These are phyloP conservation scores for Fusarium redolens DNA, from an alignment of 2,329 filamentous ascomycete species.

Conservation along the genomic window DNA sequence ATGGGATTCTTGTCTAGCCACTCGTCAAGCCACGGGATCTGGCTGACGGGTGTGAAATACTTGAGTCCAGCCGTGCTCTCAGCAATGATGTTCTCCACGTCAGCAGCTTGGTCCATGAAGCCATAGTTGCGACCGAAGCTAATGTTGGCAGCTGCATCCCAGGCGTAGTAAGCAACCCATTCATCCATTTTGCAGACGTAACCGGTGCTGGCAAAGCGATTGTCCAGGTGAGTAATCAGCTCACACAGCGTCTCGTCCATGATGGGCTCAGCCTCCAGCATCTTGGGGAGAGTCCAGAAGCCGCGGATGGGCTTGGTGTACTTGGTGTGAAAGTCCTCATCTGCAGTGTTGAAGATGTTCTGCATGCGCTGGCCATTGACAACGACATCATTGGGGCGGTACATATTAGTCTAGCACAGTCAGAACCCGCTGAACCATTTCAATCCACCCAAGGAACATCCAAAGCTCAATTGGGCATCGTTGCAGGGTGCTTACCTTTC, in stretches of 20 bases:
- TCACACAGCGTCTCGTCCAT: conserved; percentile 37
- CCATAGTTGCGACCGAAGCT: conserved; percentile 33
- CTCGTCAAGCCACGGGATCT: conserved; percentile 38
- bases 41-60: conserved; percentile 36
- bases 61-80: conserved; percentile 26
- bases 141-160: conserved; percentile 37
- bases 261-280: conserved; percentile 35
- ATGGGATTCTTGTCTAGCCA: conserved; percentile 41
- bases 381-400: conserved; percentile 33
- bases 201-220: conserved; percentile 13
- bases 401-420: conserved; percentile 23
- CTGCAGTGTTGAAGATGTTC: conserved; percentile 39
- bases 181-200: conserved; percentile 35
- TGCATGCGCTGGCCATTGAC: conserved; percentile 36
- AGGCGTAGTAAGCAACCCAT: conserved; percentile 37
- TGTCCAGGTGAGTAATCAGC: conserved; percentile 23
- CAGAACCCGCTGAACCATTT: neutral
- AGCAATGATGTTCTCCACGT: conserved; percentile 29
- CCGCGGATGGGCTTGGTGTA: conserved; percentile 39
- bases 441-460: neutral
- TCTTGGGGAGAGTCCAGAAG: conserved; percentile 36
- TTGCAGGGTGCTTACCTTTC: conserved; percentile 13
- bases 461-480: no score
- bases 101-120: conserved; percentile 25
- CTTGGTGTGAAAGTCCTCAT: conserved; percentile 35